A percentile compares a stretch with the other conserved stretches of the same genome.
Evolutionary conservation across 2,329 filamentous ascomycete species (phyloP).

Genomic region (Talaromyces pinophilus): DNA sequence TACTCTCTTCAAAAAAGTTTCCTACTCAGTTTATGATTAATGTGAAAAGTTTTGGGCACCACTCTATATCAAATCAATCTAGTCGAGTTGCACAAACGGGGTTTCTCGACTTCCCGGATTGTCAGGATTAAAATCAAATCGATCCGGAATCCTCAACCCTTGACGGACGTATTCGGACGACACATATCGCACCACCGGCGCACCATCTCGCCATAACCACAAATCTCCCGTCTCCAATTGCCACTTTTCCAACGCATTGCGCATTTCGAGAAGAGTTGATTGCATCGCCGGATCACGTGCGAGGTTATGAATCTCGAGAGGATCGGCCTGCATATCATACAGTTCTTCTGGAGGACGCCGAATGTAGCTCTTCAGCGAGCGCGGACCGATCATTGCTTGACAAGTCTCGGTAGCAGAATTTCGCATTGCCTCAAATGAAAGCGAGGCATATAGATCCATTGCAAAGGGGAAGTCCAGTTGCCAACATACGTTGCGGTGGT

Average conservation of each 20-base stretch:
- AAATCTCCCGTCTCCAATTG: slow-evolving; percentile 38
- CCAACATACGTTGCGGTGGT: slow-evolving; percentile 55
- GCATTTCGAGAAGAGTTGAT: slow-evolving; percentile 37
- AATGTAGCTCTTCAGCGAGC: slow-evolving; percentile 48
- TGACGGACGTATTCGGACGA: slow-evolving; percentile 3
- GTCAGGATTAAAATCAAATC: slow-evolving; percentile 27
- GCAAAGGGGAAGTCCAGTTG: slow-evolving; percentile 54
- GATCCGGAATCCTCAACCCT: slow-evolving; percentile 27
- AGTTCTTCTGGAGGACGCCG: slow-evolving; percentile 50
- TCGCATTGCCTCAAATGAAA: slow-evolving; percentile 50
- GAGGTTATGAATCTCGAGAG: slow-evolving; percentile 48
- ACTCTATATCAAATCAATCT: no score
- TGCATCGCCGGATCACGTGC: slow-evolving; percentile 27
- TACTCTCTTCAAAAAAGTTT: no score
- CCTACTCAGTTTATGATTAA: no score
- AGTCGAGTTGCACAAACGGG: no score
- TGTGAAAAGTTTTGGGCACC: not conserved
- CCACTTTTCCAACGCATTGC: slow-evolving; percentile 37
- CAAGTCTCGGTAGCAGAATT: slow-evolving; percentile 31
- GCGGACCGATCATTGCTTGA: slow-evolving; percentile 43
- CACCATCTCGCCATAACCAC: slow-evolving; percentile 35
- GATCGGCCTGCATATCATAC: slow-evolving; percentile 51
- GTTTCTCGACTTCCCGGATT: not conserved
- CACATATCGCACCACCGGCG: not conserved
- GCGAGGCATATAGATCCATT: slow-evolving; percentile 48